Evolutionary conservation across 2,329 filamentous ascomycete genomes (phyloP), one percentile per base, ranked within the genome.

Genomic region (Chaetothyriales sp.): DNA sequence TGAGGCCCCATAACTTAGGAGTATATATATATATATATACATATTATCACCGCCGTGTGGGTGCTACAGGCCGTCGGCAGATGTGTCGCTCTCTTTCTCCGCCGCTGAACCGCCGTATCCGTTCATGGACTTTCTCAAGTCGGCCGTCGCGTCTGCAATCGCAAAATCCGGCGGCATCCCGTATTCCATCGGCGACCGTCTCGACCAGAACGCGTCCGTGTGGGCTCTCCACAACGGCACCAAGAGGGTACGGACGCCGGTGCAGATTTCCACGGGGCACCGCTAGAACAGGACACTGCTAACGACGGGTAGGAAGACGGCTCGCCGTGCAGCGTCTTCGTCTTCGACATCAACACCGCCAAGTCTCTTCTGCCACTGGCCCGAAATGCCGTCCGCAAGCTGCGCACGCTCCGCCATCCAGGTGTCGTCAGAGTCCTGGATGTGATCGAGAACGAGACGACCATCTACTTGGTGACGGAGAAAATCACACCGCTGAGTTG

Each of bases 141-240:
- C 89, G 56, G 92, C 92, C 49, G 89, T 97, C 66, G 90, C 89
- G 46, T 97, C 92, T 56, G 90, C 89, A 61, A 97, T 98, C 63
- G 87, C 92, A 46, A 92, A 95, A 68, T 89, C 90, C 1, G 89
- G 89, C 50, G 83, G 89, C 5, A 94, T 95, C 65, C 89, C 89
- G 4, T 97, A 95, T 67, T 83, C 79, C 47, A 92, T 97, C 65
- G 90, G 89, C 62, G 92, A 98, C 69, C 81, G 85, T 66, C 85
- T 97, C 54, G 90, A 97, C 66, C 76, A 92, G 50, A 87, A 94
- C 66, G 82, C 92, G 64, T 95, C 90, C 22, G 89, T 97, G 63
- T 98, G 92, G 89, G 86, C 85, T n/a, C 73, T 98, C 53, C 84
- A 92, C 70, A 95, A 97, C 70, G 92, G 88, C 64, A 95, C 86